Base-by-base conservation (phyloP, 306 rosid species). In the Cicer cuneatum region DNA sequence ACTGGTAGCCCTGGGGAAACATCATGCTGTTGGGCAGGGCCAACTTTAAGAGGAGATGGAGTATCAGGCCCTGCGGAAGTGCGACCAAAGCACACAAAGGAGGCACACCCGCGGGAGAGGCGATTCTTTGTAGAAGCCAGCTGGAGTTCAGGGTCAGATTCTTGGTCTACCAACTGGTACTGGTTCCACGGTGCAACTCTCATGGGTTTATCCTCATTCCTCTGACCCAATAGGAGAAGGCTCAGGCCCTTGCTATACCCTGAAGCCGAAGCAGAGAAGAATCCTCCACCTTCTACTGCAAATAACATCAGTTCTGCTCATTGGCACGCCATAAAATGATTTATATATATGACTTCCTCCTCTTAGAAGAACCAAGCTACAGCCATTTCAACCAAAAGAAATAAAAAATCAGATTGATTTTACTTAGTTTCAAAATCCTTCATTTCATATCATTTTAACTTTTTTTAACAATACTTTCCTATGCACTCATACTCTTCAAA, bases 161-260 rank as follows among this genome's bases (percentile, higher is more conserved):
- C 98, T 91, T 82, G 88, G 86, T 87, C 91, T 79, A 92, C 96
- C 93, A 92, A 92, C 86, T 87, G 98, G 94, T 93, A 93, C 80
- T 93, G 98, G 78, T 87, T 91, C 98, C 96, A 92, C 87, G 97
- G 99, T 19, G 87, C 86, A 80, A 94, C 96, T 94, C 95, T 92
- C 97, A 90, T 92, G 99, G 91, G 95, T 86, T 89, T 91, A 78
- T 90, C 96, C 85, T 92, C 92, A 77, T 85, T 82, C 87, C 87
- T 90, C 82, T 88, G 93, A 81, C 96, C 97, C 86, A 94, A 85
- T 70, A 94, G 90, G 68, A 94, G 96, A 83, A 93, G 94, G 93
- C 96, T 69, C 84, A 91, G 84, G 77, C 98, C 98, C 76, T 93
- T 93, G 82, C 97, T 92, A 87, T 90, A 94, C 77, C 98, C 98